These are phyloP conservation scores for Psilocybe cyanescens DNA, from an alignment of 768 basidiomycete species.

Conservation along the genomic window DNA sequence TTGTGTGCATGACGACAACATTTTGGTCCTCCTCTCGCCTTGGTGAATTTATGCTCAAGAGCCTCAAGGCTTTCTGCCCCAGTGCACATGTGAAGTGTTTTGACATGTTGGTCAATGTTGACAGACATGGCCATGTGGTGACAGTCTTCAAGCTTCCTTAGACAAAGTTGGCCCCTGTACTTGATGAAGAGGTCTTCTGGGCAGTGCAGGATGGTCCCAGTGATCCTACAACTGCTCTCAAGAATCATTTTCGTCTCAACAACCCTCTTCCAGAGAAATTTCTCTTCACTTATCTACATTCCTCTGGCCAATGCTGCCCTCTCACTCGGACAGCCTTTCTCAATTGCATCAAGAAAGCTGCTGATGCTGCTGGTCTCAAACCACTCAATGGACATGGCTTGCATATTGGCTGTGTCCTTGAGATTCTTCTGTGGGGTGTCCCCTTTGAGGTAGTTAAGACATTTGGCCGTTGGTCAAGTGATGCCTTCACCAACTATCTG, in stretches of 20 bases:
- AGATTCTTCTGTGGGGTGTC: conserved; percentile 28
- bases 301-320: neutral
- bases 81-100: conserved; percentile 3
- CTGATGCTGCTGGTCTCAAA: conserved; percentile 1
- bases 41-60: conserved; percentile 28
- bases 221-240: conserved; percentile 23
- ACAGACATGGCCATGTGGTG: neutral
- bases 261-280: conserved; percentile 14
- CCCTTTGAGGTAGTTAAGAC: conserved; percentile 28
- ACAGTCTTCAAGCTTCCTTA: conserved; percentile 21
- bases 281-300: conserved; percentile 10
- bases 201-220: conserved; percentile 22
- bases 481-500: conserved; percentile 33
- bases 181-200: conserved; percentile 31
- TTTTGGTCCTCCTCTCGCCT: conserved; percentile 24
- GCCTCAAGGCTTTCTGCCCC: conserved; percentile 21
- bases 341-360: conserved; percentile 1
- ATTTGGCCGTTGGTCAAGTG: conserved; percentile 35
- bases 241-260: conserved; percentile 31
- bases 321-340: conserved; percentile 14
- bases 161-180: neutral
- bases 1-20: conserved; percentile 28
- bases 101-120: neutral
- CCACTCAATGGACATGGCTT: conserved; percentile 31
- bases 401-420: conserved; percentile 28